Evolutionary conservation across 2,329 filamentous ascomycete species (phyloP).

Genomic region (Talaromyces sp.): DNA sequence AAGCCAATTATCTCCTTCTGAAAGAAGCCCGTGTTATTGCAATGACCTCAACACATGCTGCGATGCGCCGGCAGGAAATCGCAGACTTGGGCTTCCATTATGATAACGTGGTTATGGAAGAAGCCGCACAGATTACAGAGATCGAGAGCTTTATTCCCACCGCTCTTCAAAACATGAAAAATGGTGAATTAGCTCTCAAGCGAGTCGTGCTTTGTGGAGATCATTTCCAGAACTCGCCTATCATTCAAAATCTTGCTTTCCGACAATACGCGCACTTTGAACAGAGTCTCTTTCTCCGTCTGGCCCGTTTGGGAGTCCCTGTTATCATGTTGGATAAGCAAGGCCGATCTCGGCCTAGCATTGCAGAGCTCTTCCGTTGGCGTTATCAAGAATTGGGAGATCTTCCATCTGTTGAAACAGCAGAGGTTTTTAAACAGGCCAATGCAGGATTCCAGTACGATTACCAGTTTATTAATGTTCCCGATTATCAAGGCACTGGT

Average conservation of each 20-base stretch:
- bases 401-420: constrained; percentile 70
- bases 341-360: constrained; percentile 82
- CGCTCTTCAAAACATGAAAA: constrained; percentile 80
- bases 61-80: constrained; percentile 90
- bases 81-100: constrained; percentile 92
- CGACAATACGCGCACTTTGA: constrained; percentile 94
- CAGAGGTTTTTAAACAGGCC: constrained; percentile 72
- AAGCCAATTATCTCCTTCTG: constrained; percentile 91
- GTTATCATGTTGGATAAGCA: constrained; percentile 89
- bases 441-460: constrained; percentile 94
- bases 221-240: constrained; percentile 93
- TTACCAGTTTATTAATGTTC: constrained; percentile 95
- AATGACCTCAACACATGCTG: constrained; percentile 98
- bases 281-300: constrained; percentile 88
- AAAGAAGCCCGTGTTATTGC: constrained; percentile 97
- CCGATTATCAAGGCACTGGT: constrained; percentile 86
- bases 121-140: constrained; percentile 96
- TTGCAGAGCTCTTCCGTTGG: constrained; percentile 91
- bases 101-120: constrained; percentile 97
- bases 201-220: constrained; percentile 92
- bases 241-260: constrained; percentile 93
- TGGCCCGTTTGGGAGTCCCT: constrained; percentile 91
- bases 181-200: constrained; percentile 75
- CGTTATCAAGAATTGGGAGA: constrained; percentile 81
- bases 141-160: constrained; percentile 95